phyloP scores from a whole-genome alignment of 768 basidiomycete genomes.

The Boletellus sp. region DNA sequence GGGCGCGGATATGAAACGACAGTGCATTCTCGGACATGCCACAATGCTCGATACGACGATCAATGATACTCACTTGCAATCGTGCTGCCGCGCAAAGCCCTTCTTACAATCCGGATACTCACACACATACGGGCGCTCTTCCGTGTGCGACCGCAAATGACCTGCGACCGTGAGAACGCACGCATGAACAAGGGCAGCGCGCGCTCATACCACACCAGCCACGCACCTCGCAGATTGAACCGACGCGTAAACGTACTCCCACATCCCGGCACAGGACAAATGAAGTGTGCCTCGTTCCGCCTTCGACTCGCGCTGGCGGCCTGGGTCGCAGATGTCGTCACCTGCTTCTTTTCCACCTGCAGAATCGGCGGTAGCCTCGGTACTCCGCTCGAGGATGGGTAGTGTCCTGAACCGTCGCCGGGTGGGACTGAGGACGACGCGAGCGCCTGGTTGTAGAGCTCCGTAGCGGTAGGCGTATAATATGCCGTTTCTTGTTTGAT shows the following conservation, averaged over 20 bases:
- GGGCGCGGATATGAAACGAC: not conserved
- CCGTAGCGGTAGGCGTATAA: conserved; percentile 51
- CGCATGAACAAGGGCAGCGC: conserved; percentile 8
- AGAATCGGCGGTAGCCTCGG: conserved; percentile 77
- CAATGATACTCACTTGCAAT: conserved; percentile 77
- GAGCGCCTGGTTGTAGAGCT: conserved; percentile 50
- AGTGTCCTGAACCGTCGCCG: conserved; percentile 26
- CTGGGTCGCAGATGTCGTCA: conserved; percentile 92
- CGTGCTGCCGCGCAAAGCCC: conserved; percentile 92
- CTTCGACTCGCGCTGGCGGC: conserved; percentile 85
- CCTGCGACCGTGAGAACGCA: conserved; percentile 41
- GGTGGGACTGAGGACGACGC: conserved; percentile 27
- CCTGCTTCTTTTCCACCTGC: conserved; percentile 91
- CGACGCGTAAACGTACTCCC: conserved; percentile 95
- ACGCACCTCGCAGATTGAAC: conserved; percentile 79
- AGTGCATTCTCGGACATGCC: not conserved
- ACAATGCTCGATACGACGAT: conserved; percentile 5
- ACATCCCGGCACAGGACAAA: conserved; percentile 92
- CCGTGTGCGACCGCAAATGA: conserved; percentile 91
- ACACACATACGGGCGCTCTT: conserved; percentile 91
- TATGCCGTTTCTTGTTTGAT: conserved; percentile 42
- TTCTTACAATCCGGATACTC: conserved; percentile 94
- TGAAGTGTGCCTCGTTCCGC: conserved; percentile 87
- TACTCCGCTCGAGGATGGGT: conserved; percentile 30
- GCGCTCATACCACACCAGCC: not conserved